A percentile compares a stretch with the other conserved stretches of the same genome.
Evolutionary conservation across 495 filamentous ascomycete species (phyloP).

Genomic region (Penicillium alfredii): DNA sequence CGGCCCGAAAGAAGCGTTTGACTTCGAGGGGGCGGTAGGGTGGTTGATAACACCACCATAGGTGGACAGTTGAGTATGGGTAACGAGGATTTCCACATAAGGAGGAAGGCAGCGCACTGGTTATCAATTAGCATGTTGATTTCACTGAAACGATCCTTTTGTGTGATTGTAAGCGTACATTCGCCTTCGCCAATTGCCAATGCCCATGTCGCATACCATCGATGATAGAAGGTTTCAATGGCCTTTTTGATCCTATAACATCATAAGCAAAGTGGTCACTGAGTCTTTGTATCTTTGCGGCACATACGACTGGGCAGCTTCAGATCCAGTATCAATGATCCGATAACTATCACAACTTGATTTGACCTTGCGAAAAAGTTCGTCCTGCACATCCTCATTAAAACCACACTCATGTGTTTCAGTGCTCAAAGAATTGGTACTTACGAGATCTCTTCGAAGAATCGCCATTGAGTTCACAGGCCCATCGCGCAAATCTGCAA

Average conservation of each 20-base stretch:
- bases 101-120: constrained; percentile 57
- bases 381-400: constrained; percentile 38
- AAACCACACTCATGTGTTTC: neutral
- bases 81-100: constrained; percentile 70
- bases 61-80: constrained; percentile 64
- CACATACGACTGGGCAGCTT: constrained; percentile 51
- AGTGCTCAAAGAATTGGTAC: constrained; percentile 13
- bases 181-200: constrained; percentile 52
- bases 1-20: constrained; percentile 64
- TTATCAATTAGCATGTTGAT: neutral
- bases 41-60: constrained; percentile 71
- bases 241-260: constrained; percentile 47
- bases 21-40: constrained; percentile 63
- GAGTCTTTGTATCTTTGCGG: neutral
- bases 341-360: constrained; percentile 57
- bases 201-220: constrained; percentile 58
- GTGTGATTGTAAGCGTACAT: constrained; percentile 27
- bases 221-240: constrained; percentile 56
- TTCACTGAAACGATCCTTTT: neutral
- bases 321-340: constrained; percentile 42
- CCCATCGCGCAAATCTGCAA: constrained; percentile 62
- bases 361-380: constrained; percentile 53
- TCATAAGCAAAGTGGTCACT: constrained; percentile 4
- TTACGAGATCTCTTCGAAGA: constrained; percentile 58
- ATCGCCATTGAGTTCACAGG: constrained; percentile 64